A percentile compares a stretch with the other conserved stretches of the same genome.
phyloP scores from a whole-genome alignment of 306 rosid genomes.

The Quillaja saponaria region DNA sequence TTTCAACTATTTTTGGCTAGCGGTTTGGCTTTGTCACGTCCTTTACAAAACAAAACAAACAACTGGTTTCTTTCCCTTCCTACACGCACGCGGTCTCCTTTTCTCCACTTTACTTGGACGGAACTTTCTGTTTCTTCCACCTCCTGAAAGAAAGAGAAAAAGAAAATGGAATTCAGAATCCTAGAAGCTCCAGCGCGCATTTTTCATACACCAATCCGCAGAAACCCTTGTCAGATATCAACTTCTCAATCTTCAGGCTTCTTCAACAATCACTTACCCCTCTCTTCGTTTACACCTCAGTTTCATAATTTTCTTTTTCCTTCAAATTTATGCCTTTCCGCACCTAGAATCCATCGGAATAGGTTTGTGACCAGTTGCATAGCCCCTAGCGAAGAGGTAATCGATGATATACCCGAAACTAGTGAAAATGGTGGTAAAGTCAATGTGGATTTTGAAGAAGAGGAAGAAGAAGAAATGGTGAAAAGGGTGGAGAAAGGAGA shows the following conservation, averaged over 20 bases:
- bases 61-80: too few relatives aligned
- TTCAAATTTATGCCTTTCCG: slow-evolving; percentile 21
- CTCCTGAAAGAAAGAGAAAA: background rate
- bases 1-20: too few relatives aligned
- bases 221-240: slow-evolving; percentile 29
- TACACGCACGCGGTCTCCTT: too few relatives aligned
- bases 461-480: slow-evolving; percentile 17
- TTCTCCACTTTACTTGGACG: too few relatives aligned
- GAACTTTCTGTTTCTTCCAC: slow-evolving; percentile 9
- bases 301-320: slow-evolving; percentile 14
- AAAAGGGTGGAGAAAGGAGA: slow-evolving; percentile 31
- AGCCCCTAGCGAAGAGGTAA: slow-evolving; percentile 23
- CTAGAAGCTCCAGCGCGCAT: slow-evolving; percentile 9
- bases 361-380: slow-evolving; percentile 27
- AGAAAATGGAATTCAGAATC: slow-evolving; percentile 39
- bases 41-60: too few relatives aligned
- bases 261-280: slow-evolving; percentile 14
- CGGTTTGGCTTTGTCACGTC: too few relatives aligned
- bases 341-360: slow-evolving; percentile 3
- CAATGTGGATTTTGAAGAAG: slow-evolving; percentile 13
- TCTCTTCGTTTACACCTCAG: slow-evolving; percentile 22
- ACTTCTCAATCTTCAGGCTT: slow-evolving; percentile 26
- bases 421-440: slow-evolving; percentile 20
- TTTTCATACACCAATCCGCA: slow-evolving; percentile 29
- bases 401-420: slow-evolving; percentile 3